Evolutionary conservation across 108 stramenopile species (phyloP).

Genomic region (Nitzschia putrida): DNA sequence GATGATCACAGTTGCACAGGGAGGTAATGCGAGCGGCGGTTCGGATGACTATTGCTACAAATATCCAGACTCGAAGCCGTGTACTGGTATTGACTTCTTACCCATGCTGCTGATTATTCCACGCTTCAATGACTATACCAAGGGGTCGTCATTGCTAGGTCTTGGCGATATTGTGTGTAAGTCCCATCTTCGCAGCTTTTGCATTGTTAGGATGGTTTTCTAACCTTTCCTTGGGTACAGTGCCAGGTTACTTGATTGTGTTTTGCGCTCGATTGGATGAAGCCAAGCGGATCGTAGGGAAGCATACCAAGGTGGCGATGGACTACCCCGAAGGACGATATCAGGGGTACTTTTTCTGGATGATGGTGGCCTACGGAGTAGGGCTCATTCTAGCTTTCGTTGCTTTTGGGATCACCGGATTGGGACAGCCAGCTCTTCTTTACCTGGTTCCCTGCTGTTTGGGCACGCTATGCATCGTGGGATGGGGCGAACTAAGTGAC

Average conservation of each 20-base stretch:
- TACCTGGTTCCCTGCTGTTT: conserved; percentile 84
- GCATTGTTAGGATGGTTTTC: background rate
- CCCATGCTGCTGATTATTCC: conserved; percentile 88
- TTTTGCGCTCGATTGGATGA: conserved; percentile 68
- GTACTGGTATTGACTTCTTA: conserved; percentile 61
- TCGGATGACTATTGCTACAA: conserved; percentile 49
- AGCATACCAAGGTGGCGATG: conserved; percentile 26
- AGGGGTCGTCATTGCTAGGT: conserved; percentile 79
- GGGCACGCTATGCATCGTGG: conserved; percentile 56
- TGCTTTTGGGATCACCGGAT: conserved; percentile 73
- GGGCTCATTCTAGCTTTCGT: conserved; percentile 77
- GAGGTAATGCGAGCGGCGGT: conserved; percentile 51
- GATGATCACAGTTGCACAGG: conserved; percentile 80
- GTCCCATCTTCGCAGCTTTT: background rate
- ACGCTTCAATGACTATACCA: conserved; percentile 71
- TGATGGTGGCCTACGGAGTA: conserved; percentile 74
- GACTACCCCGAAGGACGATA: conserved; percentile 38
- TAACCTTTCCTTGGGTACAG: conserved; percentile 7
- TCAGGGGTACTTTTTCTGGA: conserved; percentile 56
- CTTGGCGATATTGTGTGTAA: conserved; percentile 86
- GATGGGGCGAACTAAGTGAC: conserved; percentile 56
- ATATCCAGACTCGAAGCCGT: conserved; percentile 55
- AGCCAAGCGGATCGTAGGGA: conserved; percentile 56
- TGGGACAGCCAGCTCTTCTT: conserved; percentile 85
- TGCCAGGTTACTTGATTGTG: conserved; percentile 81